Base-by-base conservation (phyloP, 768 basidiomycete genomes). In the Myochromella boudieri region DNA sequence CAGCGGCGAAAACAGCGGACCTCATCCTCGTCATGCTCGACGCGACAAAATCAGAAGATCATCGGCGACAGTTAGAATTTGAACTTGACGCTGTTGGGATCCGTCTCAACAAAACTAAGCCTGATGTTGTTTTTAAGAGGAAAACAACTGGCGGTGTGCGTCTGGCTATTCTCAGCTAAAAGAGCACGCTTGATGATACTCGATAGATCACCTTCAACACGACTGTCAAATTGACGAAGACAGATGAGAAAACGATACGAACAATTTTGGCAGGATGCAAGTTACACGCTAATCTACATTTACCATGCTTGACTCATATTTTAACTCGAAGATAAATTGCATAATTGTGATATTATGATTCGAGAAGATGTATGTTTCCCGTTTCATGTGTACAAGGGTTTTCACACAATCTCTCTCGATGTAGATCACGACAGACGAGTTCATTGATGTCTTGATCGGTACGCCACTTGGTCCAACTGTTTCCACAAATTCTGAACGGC, bases 371-470 rank as follows among this genome's bases (percentile, higher is more conserved):
- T 97, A 57, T 37, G 14, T 34, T 44, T 51, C 31, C 32, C 39
- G 26, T n/a, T 24, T 36, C 22, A 48, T 21, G n/a, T 20, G 4
- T 20, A 21, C 40, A 28, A 41, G n/a, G 27, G 49, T 28, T 22
- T 32, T 47, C 15, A 50, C 33, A 4, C 7, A n/a, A 8, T 22
- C 3, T 12, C 18, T 27, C 33, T 15, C 15, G 10, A 22, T 34
- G 22, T 21, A 44, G 41, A 36, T 33, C 28, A 42, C 40, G 5
- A 29, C 36, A 47, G 49, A 43, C 40, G 92, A 98, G 63, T 97
- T 99, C 60, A 95, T 99, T 53, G 97, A 99, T 62, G 91, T 97
- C n/a, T 76, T 99, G 18, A 90, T 99, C 42, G 97, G 93, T 84
- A 58, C 60, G 58, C 22, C 17, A 17, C 18, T 37, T 34, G 24